Evolutionary conservation across 2,329 filamentous ascomycete species (phyloP), one percentile per base, ranked within the genome.

Genomic region (Colletotrichum tropicale): DNA sequence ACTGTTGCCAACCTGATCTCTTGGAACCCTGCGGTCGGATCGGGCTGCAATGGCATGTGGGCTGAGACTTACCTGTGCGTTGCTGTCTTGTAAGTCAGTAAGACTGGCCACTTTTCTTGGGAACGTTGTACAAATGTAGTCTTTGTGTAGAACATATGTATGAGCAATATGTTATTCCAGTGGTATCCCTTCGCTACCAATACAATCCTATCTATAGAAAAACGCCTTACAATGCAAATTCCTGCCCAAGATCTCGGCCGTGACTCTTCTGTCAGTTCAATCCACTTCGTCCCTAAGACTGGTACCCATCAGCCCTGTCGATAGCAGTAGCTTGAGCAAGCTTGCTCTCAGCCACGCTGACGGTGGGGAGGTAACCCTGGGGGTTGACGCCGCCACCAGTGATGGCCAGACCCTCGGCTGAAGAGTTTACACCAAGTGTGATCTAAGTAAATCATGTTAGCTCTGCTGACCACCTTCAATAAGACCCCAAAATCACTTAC

Each of bases 361-460:
- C 68, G n/a, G 68, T 66, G 7, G 68, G 68, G 8, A 71, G 60
- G 2, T 38, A 66, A 3, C 68, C 68, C 30, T 66, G 60, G 30
- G 68, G 68, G 68, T 71, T 72, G 32, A 70, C 68, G 3, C 56
- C 68, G 28, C 60, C 60, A 7, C 60, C 36, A 0, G 60, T 70
- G 34, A 56, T 70, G 8, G 56, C 36, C 32, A 70, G 16, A 10
- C 36, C 68, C n/a, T 58, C 66, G 15, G 55, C 66, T 8, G 68
- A 34, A 8, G 56, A 48, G 70, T 87, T 83, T 16, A 89, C 83
- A 6, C 84, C 87, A 26, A 88, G 78, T 0, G 84, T 83, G 71
- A 89, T 87, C 32, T 68, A 6, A n/a, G 5, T 5, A 8, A 18
- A 60, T 5, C 55, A 28, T 58, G 0, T 24, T 28, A 26, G 5